A percentile compares a stretch with the other conserved stretches of the same genome.
Conservation (phyloP, 257 asterid genomes). For the Lycium barbarum region DNA sequence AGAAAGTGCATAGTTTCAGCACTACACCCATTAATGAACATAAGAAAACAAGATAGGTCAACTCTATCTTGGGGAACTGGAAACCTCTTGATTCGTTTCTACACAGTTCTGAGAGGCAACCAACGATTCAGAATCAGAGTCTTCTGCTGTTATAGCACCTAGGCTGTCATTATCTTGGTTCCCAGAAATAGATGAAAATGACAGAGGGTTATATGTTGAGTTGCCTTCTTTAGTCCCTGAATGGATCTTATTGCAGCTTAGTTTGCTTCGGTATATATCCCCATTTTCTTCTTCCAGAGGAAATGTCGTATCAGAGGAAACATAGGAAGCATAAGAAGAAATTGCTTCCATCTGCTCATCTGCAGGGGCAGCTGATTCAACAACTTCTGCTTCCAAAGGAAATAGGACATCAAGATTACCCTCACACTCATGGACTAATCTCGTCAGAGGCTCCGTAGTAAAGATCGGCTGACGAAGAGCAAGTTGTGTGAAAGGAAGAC, state of each 20-base stretch:
- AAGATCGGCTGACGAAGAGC: conserved; percentile 92
- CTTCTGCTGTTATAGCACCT: conserved; percentile 68
- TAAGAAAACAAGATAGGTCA: conserved; percentile 20
- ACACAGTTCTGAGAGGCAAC: conserved; percentile 45
- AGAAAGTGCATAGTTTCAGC: neutral
- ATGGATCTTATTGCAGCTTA: conserved; percentile 75
- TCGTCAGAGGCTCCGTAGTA: conserved; percentile 75
- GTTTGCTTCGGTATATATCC: conserved; percentile 68
- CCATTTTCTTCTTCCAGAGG: conserved; percentile 62
- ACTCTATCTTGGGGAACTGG: conserved; percentile 41
- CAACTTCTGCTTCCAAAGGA: conserved; percentile 78
- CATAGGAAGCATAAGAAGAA: conserved; percentile 34
- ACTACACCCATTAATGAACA: neutral
- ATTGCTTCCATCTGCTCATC: conserved; percentile 36
- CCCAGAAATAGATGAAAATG: conserved; percentile 66
- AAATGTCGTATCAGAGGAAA: conserved; percentile 34
- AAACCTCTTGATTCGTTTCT: conserved; percentile 44
- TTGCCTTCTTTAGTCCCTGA: conserved; percentile 66
- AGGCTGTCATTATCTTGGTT: conserved; percentile 50
- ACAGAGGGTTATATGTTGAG: conserved; percentile 73
- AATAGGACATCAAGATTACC: conserved; percentile 75
- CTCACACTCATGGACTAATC: conserved; percentile 82
- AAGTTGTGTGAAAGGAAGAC: conserved; percentile 72
- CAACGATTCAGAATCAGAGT: conserved; percentile 57
- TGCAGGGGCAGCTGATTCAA: conserved; percentile 52